Percentiles rank a stretch among this genome's conserved stretches.
Evolutionary conservation across 495 filamentous ascomycete species (phyloP).

Genomic region (Penicillium dipodomyicola): DNA sequence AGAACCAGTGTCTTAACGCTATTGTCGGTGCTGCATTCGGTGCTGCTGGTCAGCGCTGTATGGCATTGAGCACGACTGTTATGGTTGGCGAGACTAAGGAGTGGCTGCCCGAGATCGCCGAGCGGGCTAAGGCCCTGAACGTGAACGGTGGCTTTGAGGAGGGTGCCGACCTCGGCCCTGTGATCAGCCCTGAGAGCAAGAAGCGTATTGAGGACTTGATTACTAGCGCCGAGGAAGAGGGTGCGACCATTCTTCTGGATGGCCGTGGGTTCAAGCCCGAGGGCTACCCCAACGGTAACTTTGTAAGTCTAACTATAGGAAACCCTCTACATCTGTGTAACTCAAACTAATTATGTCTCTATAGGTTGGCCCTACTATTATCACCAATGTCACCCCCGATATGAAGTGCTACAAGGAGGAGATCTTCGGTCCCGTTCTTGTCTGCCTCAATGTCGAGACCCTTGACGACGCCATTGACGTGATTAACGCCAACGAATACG

Average conservation of each 20-base stretch:
- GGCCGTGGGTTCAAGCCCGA: slow-evolving; percentile 81
- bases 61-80: slow-evolving; percentile 92
- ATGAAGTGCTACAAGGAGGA: slow-evolving; percentile 97
- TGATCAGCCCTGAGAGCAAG: slow-evolving; percentile 91
- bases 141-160: slow-evolving; percentile 95
- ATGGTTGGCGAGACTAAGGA: slow-evolving; percentile 92
- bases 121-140: slow-evolving; percentile 82
- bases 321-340: background rate
- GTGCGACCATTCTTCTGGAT: slow-evolving; percentile 92
- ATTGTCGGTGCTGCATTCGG: slow-evolving; percentile 95
- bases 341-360: background rate
- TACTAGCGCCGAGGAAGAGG: slow-evolving; percentile 84
- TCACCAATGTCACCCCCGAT: slow-evolving; percentile 82
- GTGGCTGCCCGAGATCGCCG: slow-evolving; percentile 88
- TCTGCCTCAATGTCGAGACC: slow-evolving; percentile 64
- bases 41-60: slow-evolving; percentile 94
- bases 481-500: slow-evolving; percentile 69
- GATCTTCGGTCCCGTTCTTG: slow-evolving; percentile 88
- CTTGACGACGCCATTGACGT: slow-evolving; percentile 72
- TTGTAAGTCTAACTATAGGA: slow-evolving; percentile 50
- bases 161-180: slow-evolving; percentile 91
- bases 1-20: slow-evolving; percentile 94
- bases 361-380: slow-evolving; percentile 84
- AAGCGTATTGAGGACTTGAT: slow-evolving; percentile 87
- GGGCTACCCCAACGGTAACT: slow-evolving; percentile 97